Evolutionary conservation across 768 basidiomycete genomes (phyloP), one percentile per base, ranked within the genome.

Genomic region (Stropharia rugosoannulata): DNA sequence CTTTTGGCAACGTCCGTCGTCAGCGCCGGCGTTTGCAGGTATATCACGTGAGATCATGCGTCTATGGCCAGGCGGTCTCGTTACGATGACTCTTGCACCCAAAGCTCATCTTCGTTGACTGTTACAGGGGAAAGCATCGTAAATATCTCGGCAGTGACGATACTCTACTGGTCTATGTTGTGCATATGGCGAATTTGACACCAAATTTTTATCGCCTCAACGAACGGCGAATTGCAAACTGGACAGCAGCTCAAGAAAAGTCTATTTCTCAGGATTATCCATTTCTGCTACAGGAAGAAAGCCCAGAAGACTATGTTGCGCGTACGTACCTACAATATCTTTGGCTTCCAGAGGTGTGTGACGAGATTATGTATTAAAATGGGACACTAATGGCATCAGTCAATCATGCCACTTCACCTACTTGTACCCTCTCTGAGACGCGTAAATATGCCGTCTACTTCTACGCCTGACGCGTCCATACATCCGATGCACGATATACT

Each of bases 311-410:
- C 58, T 84, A 79, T 62, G 77, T 86, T 19, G 75, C 74, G 2
- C 75, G 85, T n/a, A 83, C 76, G 3, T 91, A 90, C 67, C 79
- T 88, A 43, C 87, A 90, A 62, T 89, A 86, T 60, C 76, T 91
- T 6, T 91, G 89, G 88, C 77, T 90, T 41, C 89, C 89, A 44
- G 81, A 90, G 72, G 89, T 89, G 60, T 49, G 69, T 62, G 37
- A 16, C 18, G 41, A 47, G 44, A 39, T 10, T 40, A 29, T 10
- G 49, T 3, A 11, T 27, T 15, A 46, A 38, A 32, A 13, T 49
- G 27, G 29, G 25, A 1, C 13, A 27, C 10, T 56, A 38, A 47
- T 43, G 46, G 6, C 19, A 27, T 8, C 48, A 93, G 90, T 86
- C 87, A 2, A 81, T 90, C 45, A 86, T 89, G 85, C 82, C 89